Percentiles rank a stretch among this genome's conserved stretches.
Evolutionary conservation across 108 stramenopile species (phyloP).

Genomic region (Pseudonitzschia delicatissima): DNA sequence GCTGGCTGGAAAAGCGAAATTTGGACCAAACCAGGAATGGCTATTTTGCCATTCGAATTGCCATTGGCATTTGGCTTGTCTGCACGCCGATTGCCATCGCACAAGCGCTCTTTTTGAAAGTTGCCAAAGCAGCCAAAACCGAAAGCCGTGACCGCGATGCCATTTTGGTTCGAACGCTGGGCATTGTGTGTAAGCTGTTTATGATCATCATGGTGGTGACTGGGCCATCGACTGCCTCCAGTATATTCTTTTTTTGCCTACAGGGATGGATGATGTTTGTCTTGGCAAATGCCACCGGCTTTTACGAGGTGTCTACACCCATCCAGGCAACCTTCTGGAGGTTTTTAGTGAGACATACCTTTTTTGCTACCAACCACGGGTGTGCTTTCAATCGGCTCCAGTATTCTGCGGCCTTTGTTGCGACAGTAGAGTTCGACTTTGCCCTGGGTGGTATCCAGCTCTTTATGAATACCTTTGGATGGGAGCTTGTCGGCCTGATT

Average conservation of each 20-base stretch:
- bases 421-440: constrained; percentile 68
- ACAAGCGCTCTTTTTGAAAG: constrained; percentile 4
- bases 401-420: constrained; percentile 81
- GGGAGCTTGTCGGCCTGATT: constrained; percentile 69
- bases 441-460: constrained; percentile 63
- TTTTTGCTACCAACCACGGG: constrained; percentile 82
- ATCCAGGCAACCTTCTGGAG: constrained; percentile 68
- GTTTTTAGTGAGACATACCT: constrained; percentile 60
- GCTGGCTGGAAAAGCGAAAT: constrained; percentile 74
- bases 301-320: constrained; percentile 44
- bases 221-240: constrained; percentile 67
- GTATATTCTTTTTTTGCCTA: constrained; percentile 44
- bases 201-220: constrained; percentile 71
- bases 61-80: constrained; percentile 34
- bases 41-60: constrained; percentile 34
- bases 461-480: constrained; percentile 84
- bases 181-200: constrained; percentile 38
- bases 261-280: constrained; percentile 52
- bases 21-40: constrained; percentile 57
- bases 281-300: constrained; percentile 39
- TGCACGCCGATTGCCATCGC: constrained; percentile 33
- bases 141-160: background rate
- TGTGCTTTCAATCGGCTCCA: constrained; percentile 81
- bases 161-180: constrained; percentile 7
- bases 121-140: background rate